Evolutionary conservation across 202 grass and related monocot genomes (phyloP).

Genomic region (Bolboschoenoplectus hybrid): DNA sequence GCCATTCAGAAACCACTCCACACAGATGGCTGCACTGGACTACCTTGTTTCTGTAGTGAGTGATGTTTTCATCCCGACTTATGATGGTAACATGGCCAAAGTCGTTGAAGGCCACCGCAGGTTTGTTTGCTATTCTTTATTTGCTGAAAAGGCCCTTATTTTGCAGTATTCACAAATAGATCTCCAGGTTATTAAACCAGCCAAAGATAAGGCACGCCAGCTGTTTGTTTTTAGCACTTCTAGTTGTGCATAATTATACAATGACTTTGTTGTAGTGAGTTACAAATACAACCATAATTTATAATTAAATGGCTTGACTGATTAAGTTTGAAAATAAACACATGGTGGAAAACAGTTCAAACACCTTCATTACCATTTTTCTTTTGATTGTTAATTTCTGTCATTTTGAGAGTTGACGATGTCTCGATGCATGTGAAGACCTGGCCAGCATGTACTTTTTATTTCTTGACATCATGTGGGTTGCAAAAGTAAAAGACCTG

Average conservation of each 20-base stretch:
- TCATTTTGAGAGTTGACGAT: background rate
- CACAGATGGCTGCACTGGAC: slow-evolving; percentile 96
- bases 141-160: slow-evolving; percentile 4
- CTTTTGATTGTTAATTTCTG: background rate
- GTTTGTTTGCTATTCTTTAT: slow-evolving; percentile 46
- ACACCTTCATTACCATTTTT: background rate
- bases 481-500: background rate
- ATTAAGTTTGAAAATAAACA: background rate
- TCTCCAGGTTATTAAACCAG: background rate
- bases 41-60: slow-evolving; percentile 92
- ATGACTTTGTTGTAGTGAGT: slow-evolving; percentile 10
- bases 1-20: slow-evolving; percentile 88
- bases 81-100: slow-evolving; percentile 98
- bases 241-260: background rate
- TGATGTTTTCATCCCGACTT: slow-evolving; percentile 91
- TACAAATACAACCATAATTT: slow-evolving; percentile 28
- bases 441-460: background rate
- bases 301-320: background rate
- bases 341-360: background rate
- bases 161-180: slow-evolving; percentile 25
- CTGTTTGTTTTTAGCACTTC: background rate
- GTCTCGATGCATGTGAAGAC: background rate
- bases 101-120: slow-evolving; percentile 95
- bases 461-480: background rate
- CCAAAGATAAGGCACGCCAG: background rate